A percentile compares a stretch with the other conserved stretches of the same genome.
phyloP scores from a whole-genome alignment of 768 basidiomycete genomes.

The Ramaria sp. region DNA sequence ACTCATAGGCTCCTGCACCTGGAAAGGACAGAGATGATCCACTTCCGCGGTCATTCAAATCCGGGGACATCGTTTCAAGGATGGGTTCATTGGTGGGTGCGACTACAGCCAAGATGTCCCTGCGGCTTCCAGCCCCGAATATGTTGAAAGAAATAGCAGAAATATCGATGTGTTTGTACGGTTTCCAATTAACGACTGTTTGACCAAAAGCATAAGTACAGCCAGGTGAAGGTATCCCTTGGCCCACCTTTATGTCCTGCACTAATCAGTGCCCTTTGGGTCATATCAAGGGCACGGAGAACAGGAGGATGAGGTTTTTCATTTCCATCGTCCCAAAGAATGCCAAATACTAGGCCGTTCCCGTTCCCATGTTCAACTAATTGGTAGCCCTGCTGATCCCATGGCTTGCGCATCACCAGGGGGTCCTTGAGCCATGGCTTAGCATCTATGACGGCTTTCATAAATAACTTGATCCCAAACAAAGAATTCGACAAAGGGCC shows the following conservation, averaged over 20 bases:
- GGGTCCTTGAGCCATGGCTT: slow-evolving; percentile 64
- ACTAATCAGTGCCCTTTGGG: slow-evolving; percentile 42
- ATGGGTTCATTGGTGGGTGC: slow-evolving; percentile 42
- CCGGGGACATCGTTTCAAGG: slow-evolving; percentile 34
- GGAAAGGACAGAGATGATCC: slow-evolving; percentile 18
- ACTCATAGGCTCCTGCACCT: slow-evolving; percentile 23
- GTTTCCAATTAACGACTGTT: slow-evolving; percentile 62
- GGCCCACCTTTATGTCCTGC: slow-evolving; percentile 55
- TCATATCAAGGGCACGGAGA: slow-evolving; percentile 42
- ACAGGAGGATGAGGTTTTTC: slow-evolving; percentile 56
- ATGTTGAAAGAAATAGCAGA: slow-evolving; percentile 25
- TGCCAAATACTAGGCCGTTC: slow-evolving; percentile 34
- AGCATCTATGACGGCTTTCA: slow-evolving; percentile 45
- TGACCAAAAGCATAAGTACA: neutral
- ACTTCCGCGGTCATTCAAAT: slow-evolving; percentile 9
- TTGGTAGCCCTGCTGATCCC: slow-evolving; percentile 48
- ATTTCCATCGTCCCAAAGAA: slow-evolving; percentile 57
- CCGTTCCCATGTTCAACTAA: slow-evolving; percentile 42
- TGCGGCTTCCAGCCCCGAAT: slow-evolving; percentile 34
- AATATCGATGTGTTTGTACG: slow-evolving; percentile 21
- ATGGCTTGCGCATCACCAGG: slow-evolving; percentile 40
- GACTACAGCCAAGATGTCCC: slow-evolving; percentile 33
- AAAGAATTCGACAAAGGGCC: slow-evolving; percentile 59
- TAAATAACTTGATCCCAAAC: slow-evolving; percentile 50
- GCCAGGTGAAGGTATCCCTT: neutral